Evolutionary conservation across 202 grass and related monocot genomes (phyloP), one percentile per base, ranked within the genome.

Genomic region (Digitaria exilis): DNA sequence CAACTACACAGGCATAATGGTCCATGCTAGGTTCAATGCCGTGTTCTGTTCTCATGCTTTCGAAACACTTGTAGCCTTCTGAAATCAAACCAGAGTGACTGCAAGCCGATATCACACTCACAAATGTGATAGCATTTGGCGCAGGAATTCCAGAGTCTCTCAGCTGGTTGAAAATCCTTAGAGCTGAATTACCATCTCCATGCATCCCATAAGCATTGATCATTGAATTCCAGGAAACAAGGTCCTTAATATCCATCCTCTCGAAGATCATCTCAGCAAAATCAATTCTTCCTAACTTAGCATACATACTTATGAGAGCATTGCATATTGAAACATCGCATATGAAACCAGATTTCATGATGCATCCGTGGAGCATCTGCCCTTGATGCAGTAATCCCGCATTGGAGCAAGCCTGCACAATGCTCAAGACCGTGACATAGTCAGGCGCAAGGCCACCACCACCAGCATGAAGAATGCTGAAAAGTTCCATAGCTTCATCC

Each of bases 191-290:
- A 6, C 90, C 90, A 84, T 92, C 79, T 22, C 93, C 90, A 39
- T 92, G 93, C 45, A 90, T 88, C 12, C 88, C 90, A 74, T 91
- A 84, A 48, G 87, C 87, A 81, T 85, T 80, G 64, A 92, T 92
- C 75, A 95, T 86, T 18, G 89, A 87, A 72, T 90, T 95, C 92
- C 92, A 92, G 25, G 82, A 84, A 69, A 95, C 87, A 52, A 90
- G 45, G 84, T 92, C 90, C 71, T 87, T 86, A 30, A 50, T 42
- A 51, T 74, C 58, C 66, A 95, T 84, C 48, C 16, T 24, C 57
- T 62, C 6, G 59, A 95, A 95, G 32, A 95, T 81, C 80, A 86
- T 44, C 51, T 83, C 41, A 59, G 92, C 79, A 5, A 83, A 88
- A 86, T 87, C 76, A 55, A 90, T 57, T 14, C 85, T 91, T 32